phyloP scores from a whole-genome alignment of 768 basidiomycete species.

The Panaeolus cyanescens region DNA sequence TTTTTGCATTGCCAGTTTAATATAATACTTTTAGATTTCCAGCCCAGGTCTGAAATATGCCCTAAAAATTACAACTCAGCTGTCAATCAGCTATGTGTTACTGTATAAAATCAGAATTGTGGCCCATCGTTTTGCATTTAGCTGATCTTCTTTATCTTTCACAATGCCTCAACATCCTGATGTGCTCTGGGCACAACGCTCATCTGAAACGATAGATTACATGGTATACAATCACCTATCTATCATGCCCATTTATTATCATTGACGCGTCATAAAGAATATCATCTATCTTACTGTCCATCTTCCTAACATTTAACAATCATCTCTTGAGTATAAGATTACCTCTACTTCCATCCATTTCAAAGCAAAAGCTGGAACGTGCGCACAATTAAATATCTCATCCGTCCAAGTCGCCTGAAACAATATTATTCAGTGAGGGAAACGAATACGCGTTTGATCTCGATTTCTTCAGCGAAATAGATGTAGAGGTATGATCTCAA shows the following conservation, averaged over 20 bases:
- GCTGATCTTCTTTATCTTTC: constrained; percentile 15
- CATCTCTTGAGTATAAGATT: constrained; percentile 61
- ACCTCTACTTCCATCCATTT: constrained; percentile 61
- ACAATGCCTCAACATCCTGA: constrained; percentile 73
- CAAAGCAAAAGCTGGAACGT: constrained; percentile 69
- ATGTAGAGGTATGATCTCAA: constrained; percentile 63
- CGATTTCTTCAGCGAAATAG: constrained; percentile 75
- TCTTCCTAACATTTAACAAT: constrained; percentile 68
- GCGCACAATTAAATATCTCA: constrained; percentile 23
- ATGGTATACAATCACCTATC: constrained; percentile 55
- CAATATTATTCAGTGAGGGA: constrained; percentile 38
- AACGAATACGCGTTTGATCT: constrained; percentile 76
- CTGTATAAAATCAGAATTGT: too few species aligned
- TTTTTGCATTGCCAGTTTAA: too few species aligned
- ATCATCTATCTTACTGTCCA: constrained; percentile 84
- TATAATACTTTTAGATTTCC: too few species aligned
- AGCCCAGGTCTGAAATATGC: too few species aligned
- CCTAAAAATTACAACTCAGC: too few species aligned
- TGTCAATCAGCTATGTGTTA: too few species aligned
- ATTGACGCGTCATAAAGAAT: constrained; percentile 58
- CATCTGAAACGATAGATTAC: constrained; percentile 57
- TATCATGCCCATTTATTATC: constrained; percentile 11
- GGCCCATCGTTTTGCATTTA: too few species aligned
- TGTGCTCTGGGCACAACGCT: constrained; percentile 94
- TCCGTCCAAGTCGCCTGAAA: background rate